Evolutionary conservation across 2,329 filamentous ascomycete genomes (phyloP).

Genomic region (Cytospora piceae): DNA sequence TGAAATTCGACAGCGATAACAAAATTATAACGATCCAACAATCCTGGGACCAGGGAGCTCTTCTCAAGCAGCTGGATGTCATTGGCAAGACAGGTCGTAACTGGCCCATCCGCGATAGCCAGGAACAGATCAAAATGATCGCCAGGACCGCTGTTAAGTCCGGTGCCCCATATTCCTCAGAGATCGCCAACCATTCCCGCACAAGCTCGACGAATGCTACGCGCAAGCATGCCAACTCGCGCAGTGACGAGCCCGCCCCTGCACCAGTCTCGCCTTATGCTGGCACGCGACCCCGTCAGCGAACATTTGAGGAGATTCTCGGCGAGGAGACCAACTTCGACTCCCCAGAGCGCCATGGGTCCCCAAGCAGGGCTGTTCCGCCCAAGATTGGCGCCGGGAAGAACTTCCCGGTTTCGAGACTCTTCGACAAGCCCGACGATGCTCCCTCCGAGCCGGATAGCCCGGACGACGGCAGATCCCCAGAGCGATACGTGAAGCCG

Average conservation of each 20-base stretch:
- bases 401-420: slow-evolving; percentile 64
- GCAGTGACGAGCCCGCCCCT: slow-evolving; percentile 60
- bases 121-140: slow-evolving; percentile 81
- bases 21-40: slow-evolving; percentile 88
- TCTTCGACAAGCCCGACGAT: slow-evolving; percentile 63
- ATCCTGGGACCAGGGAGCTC: slow-evolving; percentile 92
- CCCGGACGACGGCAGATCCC: slow-evolving; percentile 45
- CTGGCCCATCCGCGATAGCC: slow-evolving; percentile 91
- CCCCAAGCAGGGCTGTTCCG: slow-evolving; percentile 50
- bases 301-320: slow-evolving; percentile 75
- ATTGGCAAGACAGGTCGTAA: slow-evolving; percentile 89
- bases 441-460: slow-evolving; percentile 42
- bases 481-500: slow-evolving; percentile 59
- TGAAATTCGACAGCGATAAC: slow-evolving; percentile 74
- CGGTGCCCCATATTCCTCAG: slow-evolving; percentile 36
- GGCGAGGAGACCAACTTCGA: slow-evolving; percentile 50
- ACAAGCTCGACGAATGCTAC: slow-evolving; percentile 57
- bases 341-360: slow-evolving; percentile 53
- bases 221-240: slow-evolving; percentile 69
- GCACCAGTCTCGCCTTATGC: slow-evolving; percentile 65
- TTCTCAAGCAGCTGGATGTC: slow-evolving; percentile 91
- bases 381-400: slow-evolving; percentile 61
- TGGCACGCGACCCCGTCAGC: slow-evolving; percentile 63
- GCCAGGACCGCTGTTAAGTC: slow-evolving; percentile 50
- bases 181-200: slow-evolving; percentile 50